phyloP scores from a whole-genome alignment of 176 grass and related monocot genomes.

The Aechmea fasciata region DNA sequence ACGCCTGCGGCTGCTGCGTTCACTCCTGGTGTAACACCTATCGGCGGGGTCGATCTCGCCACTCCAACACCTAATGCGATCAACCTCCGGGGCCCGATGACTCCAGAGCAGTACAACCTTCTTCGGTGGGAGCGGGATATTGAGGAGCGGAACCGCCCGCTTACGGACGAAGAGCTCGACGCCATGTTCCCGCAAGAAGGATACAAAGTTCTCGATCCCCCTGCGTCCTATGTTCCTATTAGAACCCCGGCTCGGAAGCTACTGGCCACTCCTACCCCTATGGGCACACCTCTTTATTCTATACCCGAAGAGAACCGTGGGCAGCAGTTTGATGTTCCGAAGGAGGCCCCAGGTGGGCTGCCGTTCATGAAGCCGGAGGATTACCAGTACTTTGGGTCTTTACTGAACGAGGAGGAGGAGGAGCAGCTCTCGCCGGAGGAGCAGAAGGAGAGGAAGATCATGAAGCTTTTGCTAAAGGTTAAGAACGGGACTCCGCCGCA shows the following conservation, averaged over 20 bases:
- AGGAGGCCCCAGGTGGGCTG: conserved; percentile 60
- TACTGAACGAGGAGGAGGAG: conserved; percentile 89
- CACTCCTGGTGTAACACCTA: conserved; percentile 75
- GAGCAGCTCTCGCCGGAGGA: conserved; percentile 82
- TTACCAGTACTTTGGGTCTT: conserved; percentile 87
- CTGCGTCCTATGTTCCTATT: conserved; percentile 73
- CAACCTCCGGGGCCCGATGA: conserved; percentile 54
- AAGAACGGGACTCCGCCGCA: conserved; percentile 86
- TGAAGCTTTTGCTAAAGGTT: conserved; percentile 82
- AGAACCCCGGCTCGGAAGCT: conserved; percentile 93
- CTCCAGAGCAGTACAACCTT: conserved; percentile 82
- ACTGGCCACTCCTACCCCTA: conserved; percentile 75
- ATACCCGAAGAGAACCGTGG: conserved; percentile 95
- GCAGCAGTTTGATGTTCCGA: conserved; percentile 88
- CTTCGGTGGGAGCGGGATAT: conserved; percentile 91
- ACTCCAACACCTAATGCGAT: conserved; percentile 58
- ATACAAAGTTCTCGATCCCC: conserved; percentile 86
- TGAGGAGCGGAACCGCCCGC: conserved; percentile 85
- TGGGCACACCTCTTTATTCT: conserved; percentile 63
- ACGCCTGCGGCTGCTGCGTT: conserved; percentile 35
- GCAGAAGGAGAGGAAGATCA: conserved; percentile 93
- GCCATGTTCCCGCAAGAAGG: conserved; percentile 77
- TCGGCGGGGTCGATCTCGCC: conserved; percentile 58
- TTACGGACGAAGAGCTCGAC: conserved; percentile 93
- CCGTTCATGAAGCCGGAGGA: conserved; percentile 93